Evolutionary conservation across 2,329 filamentous ascomycete genomes (phyloP).

Genomic region (Dactylella cylindrospora): DNA sequence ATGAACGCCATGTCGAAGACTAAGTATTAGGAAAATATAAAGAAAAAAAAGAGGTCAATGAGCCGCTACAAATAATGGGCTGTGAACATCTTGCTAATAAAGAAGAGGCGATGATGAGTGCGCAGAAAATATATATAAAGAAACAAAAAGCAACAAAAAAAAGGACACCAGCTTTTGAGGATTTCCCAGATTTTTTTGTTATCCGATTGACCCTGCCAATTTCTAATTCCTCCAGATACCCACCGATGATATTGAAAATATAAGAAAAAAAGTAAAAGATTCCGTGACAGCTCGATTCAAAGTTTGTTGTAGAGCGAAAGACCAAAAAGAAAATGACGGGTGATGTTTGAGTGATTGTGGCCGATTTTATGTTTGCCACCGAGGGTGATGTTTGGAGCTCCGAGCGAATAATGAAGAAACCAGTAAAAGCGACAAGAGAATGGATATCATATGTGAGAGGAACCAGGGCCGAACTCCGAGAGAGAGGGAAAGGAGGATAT

Average conservation of each 20-base stretch:
- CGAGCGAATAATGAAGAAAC: neutral
- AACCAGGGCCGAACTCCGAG: constrained; percentile 40
- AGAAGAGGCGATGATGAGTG: neutral
- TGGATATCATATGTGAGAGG: constrained; percentile 34
- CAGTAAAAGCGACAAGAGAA: neutral
- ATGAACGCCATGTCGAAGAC: constrained; percentile 7
- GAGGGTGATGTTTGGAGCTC: no score
- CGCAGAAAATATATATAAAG: neutral
- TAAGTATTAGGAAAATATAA: constrained; percentile 4
- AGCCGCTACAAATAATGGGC: constrained; percentile 3
- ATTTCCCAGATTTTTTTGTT: neutral
- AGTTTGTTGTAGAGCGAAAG: neutral
- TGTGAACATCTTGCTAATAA: neutral
- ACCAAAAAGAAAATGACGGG: constrained; percentile 15
- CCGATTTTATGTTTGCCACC: neutral
- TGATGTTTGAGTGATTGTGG: neutral
- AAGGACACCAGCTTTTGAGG: constrained; percentile 11
- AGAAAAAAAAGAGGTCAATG: constrained; percentile 1
- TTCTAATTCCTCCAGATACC: neutral
- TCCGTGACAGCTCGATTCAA: neutral
- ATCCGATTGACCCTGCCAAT: constrained; percentile 1
- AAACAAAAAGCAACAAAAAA: constrained; percentile 2
- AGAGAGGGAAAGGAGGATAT: neutral
- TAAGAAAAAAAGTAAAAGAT: constrained; percentile 4
- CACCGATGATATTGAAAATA: neutral